Evolutionary conservation across 225 moss, liverwort and hornwort genomes (phyloP).

Genomic region (Neckera pumila): DNA sequence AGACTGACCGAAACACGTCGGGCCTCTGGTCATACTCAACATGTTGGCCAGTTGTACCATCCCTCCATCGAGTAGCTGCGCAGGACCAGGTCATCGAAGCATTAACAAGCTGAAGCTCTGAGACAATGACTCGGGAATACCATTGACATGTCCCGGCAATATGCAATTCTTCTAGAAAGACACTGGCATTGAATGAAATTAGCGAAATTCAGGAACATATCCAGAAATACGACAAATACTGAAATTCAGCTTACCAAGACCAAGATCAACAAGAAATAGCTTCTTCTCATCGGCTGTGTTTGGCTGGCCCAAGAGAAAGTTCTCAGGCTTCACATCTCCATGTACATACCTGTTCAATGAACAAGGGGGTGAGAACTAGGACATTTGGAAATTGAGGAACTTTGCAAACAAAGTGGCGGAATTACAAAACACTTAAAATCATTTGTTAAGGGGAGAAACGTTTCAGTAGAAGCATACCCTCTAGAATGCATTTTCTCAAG

Average conservation of each 20-base stretch:
- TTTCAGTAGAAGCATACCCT: slow-evolving; percentile 24
- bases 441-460: fast-evolving
- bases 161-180: no score
- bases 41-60: slow-evolving; percentile 93
- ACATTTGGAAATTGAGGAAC: no score
- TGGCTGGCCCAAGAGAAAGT: slow-evolving; percentile 89
- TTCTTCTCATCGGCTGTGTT: slow-evolving; percentile 84
- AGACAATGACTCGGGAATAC: no score
- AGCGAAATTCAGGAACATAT: neutral
- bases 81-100: neutral
- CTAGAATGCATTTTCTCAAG: slow-evolving; percentile 96
- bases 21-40: slow-evolving; percentile 99
- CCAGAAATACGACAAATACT: neutral
- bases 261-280: slow-evolving; percentile 93
- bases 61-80: slow-evolving; percentile 95
- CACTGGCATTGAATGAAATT: neutral
- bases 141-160: neutral
- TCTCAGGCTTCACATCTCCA: slow-evolving; percentile 98
- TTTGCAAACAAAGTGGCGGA: neutral
- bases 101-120: neutral
- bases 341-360: slow-evolving; percentile 66
- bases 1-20: slow-evolving; percentile 79
- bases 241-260: slow-evolving; percentile 51
- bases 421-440: neutral
- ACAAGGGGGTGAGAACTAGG: neutral